Percentiles rank a stretch among this genome's conserved stretches.
These are phyloP conservation scores for Tetrahymena borealis DNA, from an alignment of 73 alveolate species.

Conservation along the genomic window DNA sequence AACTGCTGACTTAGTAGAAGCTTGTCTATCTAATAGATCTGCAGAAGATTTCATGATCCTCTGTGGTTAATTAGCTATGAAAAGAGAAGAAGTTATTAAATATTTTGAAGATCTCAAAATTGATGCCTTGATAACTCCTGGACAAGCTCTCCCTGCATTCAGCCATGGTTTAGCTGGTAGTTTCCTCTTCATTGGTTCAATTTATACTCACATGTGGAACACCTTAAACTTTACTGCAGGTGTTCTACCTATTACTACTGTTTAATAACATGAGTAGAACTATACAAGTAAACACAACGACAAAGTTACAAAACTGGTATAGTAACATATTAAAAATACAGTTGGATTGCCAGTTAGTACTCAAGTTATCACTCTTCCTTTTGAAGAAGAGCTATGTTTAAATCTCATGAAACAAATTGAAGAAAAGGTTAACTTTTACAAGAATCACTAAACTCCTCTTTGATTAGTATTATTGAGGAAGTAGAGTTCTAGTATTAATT, in stretches of 20 bases:
- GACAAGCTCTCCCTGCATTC: constrained; percentile 55
- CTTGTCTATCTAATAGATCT: neutral
- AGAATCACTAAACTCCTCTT: neutral
- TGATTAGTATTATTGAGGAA: too few relatives aligned
- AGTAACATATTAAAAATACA: neutral
- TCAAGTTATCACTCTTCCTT: constrained; percentile 11
- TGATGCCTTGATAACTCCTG: constrained; percentile 61
- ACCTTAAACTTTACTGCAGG: constrained; percentile 20
- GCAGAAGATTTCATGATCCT: neutral
- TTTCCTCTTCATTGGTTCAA: constrained; percentile 13
- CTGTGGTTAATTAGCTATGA: neutral
- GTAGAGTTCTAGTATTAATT: too few relatives aligned
- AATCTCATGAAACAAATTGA: constrained; percentile 40
- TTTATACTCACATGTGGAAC: constrained; percentile 31
- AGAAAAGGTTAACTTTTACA: constrained; percentile 6
- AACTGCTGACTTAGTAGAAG: neutral
- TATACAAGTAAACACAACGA: constrained; percentile 25
- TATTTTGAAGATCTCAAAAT: constrained; percentile 39
- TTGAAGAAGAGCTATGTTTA: constrained; percentile 26
- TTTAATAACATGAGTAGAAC: constrained; percentile 10
- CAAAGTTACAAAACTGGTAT: neutral
- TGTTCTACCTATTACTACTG: constrained; percentile 10
- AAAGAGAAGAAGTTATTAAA: constrained; percentile 25
- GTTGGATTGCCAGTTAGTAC: constrained; percentile 34
- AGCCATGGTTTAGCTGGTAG: constrained; percentile 44